These are phyloP conservation scores for Kluyveromyces nonfermentans DNA, from an alignment of 805 yeast genomes.

Conservation along the genomic window DNA sequence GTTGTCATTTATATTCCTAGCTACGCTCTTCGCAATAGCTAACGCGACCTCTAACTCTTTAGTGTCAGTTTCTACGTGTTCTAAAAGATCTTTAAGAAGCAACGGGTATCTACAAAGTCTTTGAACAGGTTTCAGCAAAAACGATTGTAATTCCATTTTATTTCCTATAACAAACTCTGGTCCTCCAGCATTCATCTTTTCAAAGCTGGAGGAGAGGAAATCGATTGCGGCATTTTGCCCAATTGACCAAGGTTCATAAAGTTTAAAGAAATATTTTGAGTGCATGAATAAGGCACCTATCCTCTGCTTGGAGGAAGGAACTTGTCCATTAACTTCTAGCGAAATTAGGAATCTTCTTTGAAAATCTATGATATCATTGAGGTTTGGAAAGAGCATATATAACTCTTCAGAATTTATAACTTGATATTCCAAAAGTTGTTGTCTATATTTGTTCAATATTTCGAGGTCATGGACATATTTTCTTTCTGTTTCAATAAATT, in stretches of 20 bases:
- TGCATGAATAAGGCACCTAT: slow-evolving; percentile 84
- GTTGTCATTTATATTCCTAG: slow-evolving; percentile 82
- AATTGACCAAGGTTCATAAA: slow-evolving; percentile 91
- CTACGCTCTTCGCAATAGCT: slow-evolving; percentile 72
- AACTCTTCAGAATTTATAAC: slow-evolving; percentile 69
- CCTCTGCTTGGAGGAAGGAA: slow-evolving; percentile 67
- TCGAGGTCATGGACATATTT: slow-evolving; percentile 90
- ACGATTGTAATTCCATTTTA: slow-evolving; percentile 80
- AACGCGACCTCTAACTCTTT: slow-evolving; percentile 65
- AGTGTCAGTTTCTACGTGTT: slow-evolving; percentile 41
- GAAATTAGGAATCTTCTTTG: slow-evolving; percentile 86
- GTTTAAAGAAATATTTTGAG: slow-evolving; percentile 75
- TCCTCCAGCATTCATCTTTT: slow-evolving; percentile 38
- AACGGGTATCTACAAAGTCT: slow-evolving; percentile 93
- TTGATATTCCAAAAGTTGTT: slow-evolving; percentile 57
- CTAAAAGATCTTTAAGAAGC: slow-evolving; percentile 64
- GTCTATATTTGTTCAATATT: slow-evolving; percentile 54
- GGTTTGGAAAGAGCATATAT: slow-evolving; percentile 75
- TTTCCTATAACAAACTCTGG: slow-evolving; percentile 64
- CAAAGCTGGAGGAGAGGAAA: slow-evolving; percentile 41
- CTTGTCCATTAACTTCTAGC: slow-evolving; percentile 74
- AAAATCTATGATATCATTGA: slow-evolving; percentile 76
- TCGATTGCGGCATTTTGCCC: slow-evolving; percentile 85
- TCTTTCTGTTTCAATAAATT: slow-evolving; percentile 81
- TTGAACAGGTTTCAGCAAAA: slow-evolving; percentile 89